Base-by-base conservation (phyloP, 345 rosid genomes). In the Iberis pinnata region DNA sequence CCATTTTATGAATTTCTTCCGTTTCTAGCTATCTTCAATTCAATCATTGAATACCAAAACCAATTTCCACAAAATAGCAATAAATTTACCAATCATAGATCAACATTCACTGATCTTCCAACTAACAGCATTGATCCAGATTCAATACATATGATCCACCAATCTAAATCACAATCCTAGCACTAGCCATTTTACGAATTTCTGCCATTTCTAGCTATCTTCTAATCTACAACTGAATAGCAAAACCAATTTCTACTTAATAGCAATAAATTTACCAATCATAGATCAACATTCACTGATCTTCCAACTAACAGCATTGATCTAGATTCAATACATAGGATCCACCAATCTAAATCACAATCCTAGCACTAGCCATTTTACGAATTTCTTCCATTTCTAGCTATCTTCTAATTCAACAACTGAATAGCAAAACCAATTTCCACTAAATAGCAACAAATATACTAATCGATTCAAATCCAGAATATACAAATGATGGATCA, bases 391-490 rank as follows among this genome's bases (percentile, higher is more conserved):
- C 7, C 53, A 45, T 16, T 24, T 36, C 45, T 35, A 58, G 2
- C 26, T 37, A 36, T 15, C 4, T 35, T 24, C 12, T n/a, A 9
- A 19, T 18, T 11, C 29, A 18, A 56, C 31, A 4, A 56, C 18
- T 7, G 41, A 43, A n/a, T 18, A 56, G 26, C 47, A 18, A 32
- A 19, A 32, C 31, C 14, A 29, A 42, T 12, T 0, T 32, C 35
- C 16, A 32, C 5, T 9, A 32, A 20, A 2, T 3, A 58, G 1
- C 29, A 49, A n/a, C 53, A 9, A 19, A 13, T 20, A 13, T 4
- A 0, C 33, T n/a, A 49, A 72, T 61, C 40, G 69, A 56, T 37
- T 41, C 66, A 24, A 58, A 52, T 38, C 7, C 41, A 14, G 33
- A 12, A 18, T 37, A 42, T 27, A 35, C 7, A 29, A 26, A 4